phyloP scores from a whole-genome alignment of 257 asterid genomes.

The Salvia miltiorrhiza region DNA sequence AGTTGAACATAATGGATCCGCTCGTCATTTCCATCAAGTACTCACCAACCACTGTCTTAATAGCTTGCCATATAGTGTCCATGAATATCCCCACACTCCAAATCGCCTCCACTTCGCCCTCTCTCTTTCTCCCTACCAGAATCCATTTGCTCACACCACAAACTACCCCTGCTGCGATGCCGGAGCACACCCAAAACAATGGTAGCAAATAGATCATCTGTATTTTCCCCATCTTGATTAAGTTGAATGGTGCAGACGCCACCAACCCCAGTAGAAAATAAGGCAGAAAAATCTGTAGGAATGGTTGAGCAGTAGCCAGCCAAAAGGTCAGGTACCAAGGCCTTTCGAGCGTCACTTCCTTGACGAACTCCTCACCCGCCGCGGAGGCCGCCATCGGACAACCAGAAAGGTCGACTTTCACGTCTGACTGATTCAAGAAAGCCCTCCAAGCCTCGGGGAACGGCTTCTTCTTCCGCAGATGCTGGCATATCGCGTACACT shows the following conservation, averaged over 20 bases:
- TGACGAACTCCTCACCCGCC: constrained; percentile 1
- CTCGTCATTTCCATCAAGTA: constrained; percentile 53
- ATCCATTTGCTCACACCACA: constrained; percentile 55
- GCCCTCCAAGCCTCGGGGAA: constrained; percentile 56
- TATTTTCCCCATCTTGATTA: constrained; percentile 16
- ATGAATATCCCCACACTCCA: constrained; percentile 55
- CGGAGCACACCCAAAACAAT: constrained; percentile 47
- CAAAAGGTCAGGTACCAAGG: constrained; percentile 52
- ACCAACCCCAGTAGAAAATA: constrained; percentile 48
- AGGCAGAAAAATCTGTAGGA: constrained; percentile 55
- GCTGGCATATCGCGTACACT: constrained; percentile 58
- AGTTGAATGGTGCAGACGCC: constrained; percentile 37
- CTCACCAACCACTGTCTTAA: constrained; percentile 51
- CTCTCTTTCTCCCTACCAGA: constrained; percentile 52
- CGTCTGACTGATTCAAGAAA: constrained; percentile 48
- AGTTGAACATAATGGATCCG: constrained; percentile 42
- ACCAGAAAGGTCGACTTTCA: constrained; percentile 49
- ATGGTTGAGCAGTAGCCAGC: constrained; percentile 49
- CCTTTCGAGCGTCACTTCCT: constrained; percentile 50
- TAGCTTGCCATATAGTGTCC: constrained; percentile 69
- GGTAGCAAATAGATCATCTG: constrained; percentile 44
- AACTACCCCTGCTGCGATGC: constrained; percentile 36
- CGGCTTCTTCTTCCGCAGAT: constrained; percentile 49
- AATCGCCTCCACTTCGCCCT: constrained; percentile 38
- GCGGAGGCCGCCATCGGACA: constrained; percentile 49